A percentile compares a stretch with the other conserved stretches of the same genome.
Evolutionary conservation across 805 yeast species (phyloP).

Genomic region (Kodamaea hsintzibuensis): DNA sequence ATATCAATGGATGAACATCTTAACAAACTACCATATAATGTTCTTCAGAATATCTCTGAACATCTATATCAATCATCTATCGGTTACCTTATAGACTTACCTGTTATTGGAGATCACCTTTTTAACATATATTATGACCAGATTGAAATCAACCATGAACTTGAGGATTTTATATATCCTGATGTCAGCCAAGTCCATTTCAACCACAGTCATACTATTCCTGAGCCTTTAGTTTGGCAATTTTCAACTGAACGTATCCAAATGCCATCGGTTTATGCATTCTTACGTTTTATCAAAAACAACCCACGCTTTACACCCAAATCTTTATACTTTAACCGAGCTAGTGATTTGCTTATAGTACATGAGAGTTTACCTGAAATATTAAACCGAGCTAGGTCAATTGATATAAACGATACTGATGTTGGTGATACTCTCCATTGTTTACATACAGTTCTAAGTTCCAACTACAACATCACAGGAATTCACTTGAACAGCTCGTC

Average conservation of each 20-base stretch:
- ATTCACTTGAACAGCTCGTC: neutral
- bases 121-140: too few species aligned
- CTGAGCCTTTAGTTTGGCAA: neutral
- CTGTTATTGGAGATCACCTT: neutral
- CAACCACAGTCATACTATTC: neutral
- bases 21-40: neutral
- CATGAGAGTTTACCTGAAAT: neutral
- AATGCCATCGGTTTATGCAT: neutral
- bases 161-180: neutral
- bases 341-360: neutral
- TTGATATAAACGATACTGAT: neutral
- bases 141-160: neutral
- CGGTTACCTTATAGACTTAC: neutral
- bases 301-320: neutral
- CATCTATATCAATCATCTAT: neutral
- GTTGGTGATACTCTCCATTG: neutral
- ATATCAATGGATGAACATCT: neutral
- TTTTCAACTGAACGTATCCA: neutral
- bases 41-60: neutral
- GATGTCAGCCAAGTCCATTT: neutral
- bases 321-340: neutral
- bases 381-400: neutral
- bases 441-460: neutral
- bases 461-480: neutral
- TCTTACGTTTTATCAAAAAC: neutral